Percentiles rank a stretch among this genome's conserved stretches.
Conservation (phyloP, 2,329 filamentous ascomycete species). For the Trichoderma gracile region DNA sequence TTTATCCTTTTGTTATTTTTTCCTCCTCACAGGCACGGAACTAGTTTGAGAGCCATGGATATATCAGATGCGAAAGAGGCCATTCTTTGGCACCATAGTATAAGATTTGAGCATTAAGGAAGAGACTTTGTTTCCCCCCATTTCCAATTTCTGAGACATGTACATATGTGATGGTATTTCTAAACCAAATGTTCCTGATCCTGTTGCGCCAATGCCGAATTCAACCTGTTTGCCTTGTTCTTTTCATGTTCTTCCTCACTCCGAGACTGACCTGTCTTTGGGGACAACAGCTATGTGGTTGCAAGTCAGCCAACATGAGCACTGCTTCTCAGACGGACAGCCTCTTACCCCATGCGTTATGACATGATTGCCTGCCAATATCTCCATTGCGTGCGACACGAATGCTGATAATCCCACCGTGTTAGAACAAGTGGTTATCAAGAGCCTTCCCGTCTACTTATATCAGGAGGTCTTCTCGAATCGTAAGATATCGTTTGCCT, state of each 20-base stretch:
- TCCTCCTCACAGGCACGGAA: background rate
- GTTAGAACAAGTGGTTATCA: background rate
- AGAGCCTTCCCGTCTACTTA: background rate
- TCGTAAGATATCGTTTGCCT: background rate
- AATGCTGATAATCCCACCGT: background rate
- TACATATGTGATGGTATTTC: background rate
- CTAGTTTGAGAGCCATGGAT: conserved; percentile 7
- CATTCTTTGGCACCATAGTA: conserved; percentile 11
- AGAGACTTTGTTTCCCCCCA: background rate
- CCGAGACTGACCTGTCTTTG: background rate
- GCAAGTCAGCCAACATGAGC: conserved; percentile 15
- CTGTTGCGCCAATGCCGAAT: background rate
- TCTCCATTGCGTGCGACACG: background rate
- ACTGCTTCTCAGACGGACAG: conserved; percentile 21
- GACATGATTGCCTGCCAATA: background rate
- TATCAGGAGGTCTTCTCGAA: background rate
- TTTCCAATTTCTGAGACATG: background rate
- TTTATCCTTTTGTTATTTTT: conserved; percentile 2
- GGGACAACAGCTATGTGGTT: background rate
- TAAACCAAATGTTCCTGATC: background rate
- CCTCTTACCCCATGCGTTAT: conserved; percentile 22
- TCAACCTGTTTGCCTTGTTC: background rate
- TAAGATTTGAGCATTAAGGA: background rate
- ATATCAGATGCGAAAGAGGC: conserved; percentile 3
- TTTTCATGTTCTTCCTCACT: background rate